Evolutionary conservation across 1,139 yeast species (phyloP).

Genomic region (Yamadazyma diddensiae): DNA sequence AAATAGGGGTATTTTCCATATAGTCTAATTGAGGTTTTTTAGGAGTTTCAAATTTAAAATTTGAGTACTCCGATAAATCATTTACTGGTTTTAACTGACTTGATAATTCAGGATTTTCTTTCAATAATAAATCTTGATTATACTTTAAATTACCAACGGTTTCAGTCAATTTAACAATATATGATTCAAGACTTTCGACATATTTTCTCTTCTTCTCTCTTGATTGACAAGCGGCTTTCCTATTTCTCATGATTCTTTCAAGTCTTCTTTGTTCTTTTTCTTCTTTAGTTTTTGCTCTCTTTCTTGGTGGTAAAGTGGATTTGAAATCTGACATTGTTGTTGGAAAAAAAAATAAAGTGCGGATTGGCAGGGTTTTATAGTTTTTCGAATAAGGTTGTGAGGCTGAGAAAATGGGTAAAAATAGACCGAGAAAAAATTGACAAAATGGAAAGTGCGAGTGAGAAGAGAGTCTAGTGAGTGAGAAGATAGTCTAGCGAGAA

Average conservation of each 20-base stretch:
- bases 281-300: conserved; percentile 93
- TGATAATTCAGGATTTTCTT: too few species aligned
- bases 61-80: conserved; percentile 8
- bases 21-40: too few species aligned
- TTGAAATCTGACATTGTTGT: conserved; percentile 29
- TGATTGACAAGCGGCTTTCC: conserved; percentile 97
- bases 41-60: conserved; percentile 13
- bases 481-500: too few species aligned
- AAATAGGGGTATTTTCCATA: too few species aligned
- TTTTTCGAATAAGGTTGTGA: too few species aligned
- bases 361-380: too few species aligned
- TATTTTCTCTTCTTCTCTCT: conserved; percentile 95
- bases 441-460: too few species aligned
- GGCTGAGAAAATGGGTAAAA: too few species aligned
- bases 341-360: too few species aligned
- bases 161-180: conserved; percentile 49
- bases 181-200: conserved; percentile 77
- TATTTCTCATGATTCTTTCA: conserved; percentile 87
- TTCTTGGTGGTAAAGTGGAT: conserved; percentile 80
- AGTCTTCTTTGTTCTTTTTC: conserved; percentile 96
- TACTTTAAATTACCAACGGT: conserved; percentile 22
- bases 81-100: conserved; percentile 6
- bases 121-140: conserved; percentile 13
- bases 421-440: too few species aligned
- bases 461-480: too few species aligned